Evolutionary conservation across 169 alveolate species (phyloP).

Genomic region (Plasmodium malariae): DNA sequence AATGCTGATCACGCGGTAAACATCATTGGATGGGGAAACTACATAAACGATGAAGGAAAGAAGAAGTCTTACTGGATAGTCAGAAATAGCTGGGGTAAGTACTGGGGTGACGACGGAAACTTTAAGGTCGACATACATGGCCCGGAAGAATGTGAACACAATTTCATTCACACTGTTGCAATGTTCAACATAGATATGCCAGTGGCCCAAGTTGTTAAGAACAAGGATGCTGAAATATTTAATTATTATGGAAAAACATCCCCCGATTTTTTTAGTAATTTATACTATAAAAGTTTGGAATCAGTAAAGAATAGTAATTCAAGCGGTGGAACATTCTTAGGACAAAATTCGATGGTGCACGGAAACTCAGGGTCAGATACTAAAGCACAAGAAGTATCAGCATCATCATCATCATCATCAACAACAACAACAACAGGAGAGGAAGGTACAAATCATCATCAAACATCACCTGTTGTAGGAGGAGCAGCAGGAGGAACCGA

Average conservation of each 20-base stretch:
- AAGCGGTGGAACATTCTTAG: no score
- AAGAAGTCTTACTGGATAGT: constrained; percentile 22
- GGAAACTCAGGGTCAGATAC: no score
- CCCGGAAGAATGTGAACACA: background rate
- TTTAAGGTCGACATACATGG: constrained; percentile 29
- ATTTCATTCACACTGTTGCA: constrained; percentile 16
- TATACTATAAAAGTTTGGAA: background rate
- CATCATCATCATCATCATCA: no score
- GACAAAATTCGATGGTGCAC: no score
- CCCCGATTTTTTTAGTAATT: background rate
- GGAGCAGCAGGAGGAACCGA: no score
- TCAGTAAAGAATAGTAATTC: background rate
- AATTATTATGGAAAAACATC: background rate
- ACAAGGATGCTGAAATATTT: background rate
- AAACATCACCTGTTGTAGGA: background rate
- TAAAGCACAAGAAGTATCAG: no score
- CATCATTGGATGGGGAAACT: constrained; percentile 63
- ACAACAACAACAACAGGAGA: no score
- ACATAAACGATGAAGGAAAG: constrained; percentile 15
- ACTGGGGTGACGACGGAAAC: constrained; percentile 22
- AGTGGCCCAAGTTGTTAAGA: background rate
- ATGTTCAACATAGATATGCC: background rate
- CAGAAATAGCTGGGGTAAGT: constrained; percentile 17
- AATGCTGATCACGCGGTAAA: constrained; percentile 45
- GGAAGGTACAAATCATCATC: no score